These are phyloP conservation scores for Galium porrigens DNA, from an alignment of 305 asterid species.

Conservation along the genomic window DNA sequence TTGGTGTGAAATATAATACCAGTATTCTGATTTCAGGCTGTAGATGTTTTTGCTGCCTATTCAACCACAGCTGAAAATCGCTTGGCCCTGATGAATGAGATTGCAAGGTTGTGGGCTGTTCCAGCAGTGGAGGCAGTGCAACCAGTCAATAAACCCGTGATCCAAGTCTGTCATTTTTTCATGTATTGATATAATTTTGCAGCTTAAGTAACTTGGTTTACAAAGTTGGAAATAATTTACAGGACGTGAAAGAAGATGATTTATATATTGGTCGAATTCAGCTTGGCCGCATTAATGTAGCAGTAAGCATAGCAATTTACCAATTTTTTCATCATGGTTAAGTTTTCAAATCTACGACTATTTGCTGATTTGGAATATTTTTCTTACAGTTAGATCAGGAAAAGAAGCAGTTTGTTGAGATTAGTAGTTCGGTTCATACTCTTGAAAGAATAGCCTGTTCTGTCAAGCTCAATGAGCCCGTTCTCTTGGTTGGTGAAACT, in stretches of 20 bases:
- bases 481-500: constrained; percentile 95
- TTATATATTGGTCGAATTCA: constrained; percentile 53
- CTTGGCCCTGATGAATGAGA: constrained; percentile 54
- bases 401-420: constrained; percentile 64
- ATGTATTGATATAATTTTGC: background rate
- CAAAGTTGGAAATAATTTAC: constrained; percentile 19
- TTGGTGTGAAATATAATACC: constrained; percentile 8
- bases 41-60: constrained; percentile 79
- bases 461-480: constrained; percentile 71
- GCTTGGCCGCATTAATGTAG: constrained; percentile 31
- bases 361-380: constrained; percentile 6
- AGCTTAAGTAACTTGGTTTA: constrained; percentile 10
- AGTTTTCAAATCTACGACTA: constrained; percentile 2
- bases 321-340: constrained; percentile 8
- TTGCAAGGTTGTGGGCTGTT: constrained; percentile 51
- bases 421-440: constrained; percentile 58
- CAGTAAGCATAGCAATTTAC: constrained; percentile 31
- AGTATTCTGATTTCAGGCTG: constrained; percentile 46
- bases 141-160: constrained; percentile 61
- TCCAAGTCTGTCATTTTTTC: constrained; percentile 37
- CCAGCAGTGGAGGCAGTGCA: constrained; percentile 38
- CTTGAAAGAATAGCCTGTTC: constrained; percentile 94
- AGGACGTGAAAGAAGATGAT: constrained; percentile 33
- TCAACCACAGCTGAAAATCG: constrained; percentile 57
- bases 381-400: constrained; percentile 34